Evolutionary conservation across 805 yeast genomes (phyloP).

Genomic region (Candida incommunis): DNA sequence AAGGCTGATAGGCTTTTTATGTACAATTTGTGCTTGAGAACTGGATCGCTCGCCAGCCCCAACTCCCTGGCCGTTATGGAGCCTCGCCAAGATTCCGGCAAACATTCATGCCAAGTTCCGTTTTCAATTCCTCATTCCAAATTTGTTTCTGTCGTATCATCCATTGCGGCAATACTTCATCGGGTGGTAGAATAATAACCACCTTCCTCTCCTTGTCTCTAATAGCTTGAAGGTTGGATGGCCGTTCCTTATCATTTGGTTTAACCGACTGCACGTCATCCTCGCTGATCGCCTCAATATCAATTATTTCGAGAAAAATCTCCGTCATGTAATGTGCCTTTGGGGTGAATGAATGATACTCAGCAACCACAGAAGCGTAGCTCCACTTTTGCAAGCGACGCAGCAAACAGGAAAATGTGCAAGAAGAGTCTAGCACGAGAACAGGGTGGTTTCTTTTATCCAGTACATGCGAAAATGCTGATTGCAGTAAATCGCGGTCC

Average conservation of each 20-base stretch:
- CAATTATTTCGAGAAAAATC: slow-evolving; percentile 62
- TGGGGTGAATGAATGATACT: slow-evolving; percentile 66
- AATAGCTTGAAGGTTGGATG: background rate
- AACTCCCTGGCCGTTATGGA: no score
- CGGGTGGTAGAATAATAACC: slow-evolving; percentile 38
- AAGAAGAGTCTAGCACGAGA: slow-evolving; percentile 65
- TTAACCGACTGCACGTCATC: background rate
- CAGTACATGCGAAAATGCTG: slow-evolving; percentile 50
- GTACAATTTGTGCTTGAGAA: no score
- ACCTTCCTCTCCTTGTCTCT: slow-evolving; percentile 24
- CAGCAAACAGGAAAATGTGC: slow-evolving; percentile 65
- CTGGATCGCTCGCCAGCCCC: no score
- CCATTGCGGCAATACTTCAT: slow-evolving; percentile 61
- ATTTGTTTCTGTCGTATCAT: slow-evolving; percentile 44
- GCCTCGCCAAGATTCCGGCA: no score
- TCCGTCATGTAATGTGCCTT: slow-evolving; percentile 70
- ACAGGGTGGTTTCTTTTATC: slow-evolving; percentile 51
- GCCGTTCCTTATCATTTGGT: background rate
- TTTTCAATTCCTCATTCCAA: slow-evolving; percentile 20
- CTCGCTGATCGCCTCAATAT: slow-evolving; percentile 24
- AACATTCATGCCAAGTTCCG: no score
- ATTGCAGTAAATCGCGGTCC: slow-evolving; percentile 47
- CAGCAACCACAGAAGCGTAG: slow-evolving; percentile 69
- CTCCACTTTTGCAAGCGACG: slow-evolving; percentile 83
- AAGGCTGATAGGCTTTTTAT: no score